phyloP scores from a whole-genome alignment of 2,329 filamentous ascomycete species.

The Neopestalotiopsis sp. region DNA sequence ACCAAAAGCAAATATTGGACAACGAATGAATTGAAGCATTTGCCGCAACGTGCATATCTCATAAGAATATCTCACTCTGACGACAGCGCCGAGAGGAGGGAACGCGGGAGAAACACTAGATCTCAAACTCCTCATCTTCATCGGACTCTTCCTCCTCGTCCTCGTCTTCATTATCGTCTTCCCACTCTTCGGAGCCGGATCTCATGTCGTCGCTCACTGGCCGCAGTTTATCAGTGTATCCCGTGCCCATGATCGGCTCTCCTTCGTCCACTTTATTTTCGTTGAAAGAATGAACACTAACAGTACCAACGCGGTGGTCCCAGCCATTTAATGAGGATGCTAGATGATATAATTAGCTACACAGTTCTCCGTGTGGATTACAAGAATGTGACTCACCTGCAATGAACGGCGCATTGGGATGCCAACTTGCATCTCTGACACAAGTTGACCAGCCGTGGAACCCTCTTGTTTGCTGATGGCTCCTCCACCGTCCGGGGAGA shows the following conservation, averaged over 20 bases:
- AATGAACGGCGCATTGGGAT: constrained; percentile 81
- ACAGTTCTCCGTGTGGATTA: neutral
- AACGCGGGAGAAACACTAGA: neutral
- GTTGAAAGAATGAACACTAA: constrained; percentile 79
- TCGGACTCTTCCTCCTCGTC: constrained; percentile 19
- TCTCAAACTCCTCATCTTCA: constrained; percentile 3
- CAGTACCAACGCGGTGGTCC: constrained; percentile 74
- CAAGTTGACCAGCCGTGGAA: constrained; percentile 72
- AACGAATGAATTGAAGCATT: constrained; percentile 3
- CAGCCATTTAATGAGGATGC: constrained; percentile 85
- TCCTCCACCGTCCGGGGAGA: constrained; percentile 56
- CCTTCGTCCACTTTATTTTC: constrained; percentile 70
- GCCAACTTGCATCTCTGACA: constrained; percentile 89
- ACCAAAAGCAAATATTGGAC: constrained; percentile 1
- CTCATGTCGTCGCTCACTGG: constrained; percentile 27
- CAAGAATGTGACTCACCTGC: constrained; percentile 54
- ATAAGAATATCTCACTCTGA: neutral
- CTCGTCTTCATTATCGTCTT: constrained; percentile 23
- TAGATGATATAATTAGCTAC: constrained; percentile 34
- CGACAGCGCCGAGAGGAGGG: neutral
- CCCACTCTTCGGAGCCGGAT: constrained; percentile 8
- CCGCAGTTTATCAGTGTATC: constrained; percentile 65
- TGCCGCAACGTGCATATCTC: neutral
- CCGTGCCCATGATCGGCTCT: constrained; percentile 59
- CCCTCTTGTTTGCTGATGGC: constrained; percentile 60